A percentile compares a stretch with the other conserved stretches of the same genome.
Conservation (phyloP, 306 rosid species). For the Gynostemma pentaphyllum region DNA sequence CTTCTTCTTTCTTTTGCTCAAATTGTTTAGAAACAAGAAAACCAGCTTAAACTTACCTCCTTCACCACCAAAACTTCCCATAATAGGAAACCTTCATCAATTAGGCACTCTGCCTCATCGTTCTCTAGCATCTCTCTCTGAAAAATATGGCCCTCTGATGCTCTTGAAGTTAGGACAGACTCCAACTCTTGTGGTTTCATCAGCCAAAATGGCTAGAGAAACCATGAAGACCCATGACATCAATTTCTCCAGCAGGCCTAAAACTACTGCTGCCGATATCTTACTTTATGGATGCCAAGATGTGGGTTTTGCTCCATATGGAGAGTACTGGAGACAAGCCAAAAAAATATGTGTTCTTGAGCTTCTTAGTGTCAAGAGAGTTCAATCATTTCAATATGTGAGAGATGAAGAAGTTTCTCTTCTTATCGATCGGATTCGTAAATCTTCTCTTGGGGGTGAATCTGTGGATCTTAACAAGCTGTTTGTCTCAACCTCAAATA, state of each 20-base stretch:
- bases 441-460: neutral
- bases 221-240: constrained; percentile 35
- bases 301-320: constrained; percentile 24
- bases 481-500: neutral
- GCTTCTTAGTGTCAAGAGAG: constrained; percentile 2
- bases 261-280: constrained; percentile 12
- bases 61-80: constrained; percentile 18
- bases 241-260: constrained; percentile 29
- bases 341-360: neutral
- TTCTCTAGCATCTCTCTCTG: constrained; percentile 20
- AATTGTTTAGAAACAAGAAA: neutral
- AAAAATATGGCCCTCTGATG: constrained; percentile 36
- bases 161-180: constrained; percentile 37
- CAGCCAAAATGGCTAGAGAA: constrained; percentile 28
- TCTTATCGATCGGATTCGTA: neutral
- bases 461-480: constrained; percentile 1
- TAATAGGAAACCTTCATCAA: constrained; percentile 47
- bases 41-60: constrained; percentile 7
- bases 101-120: constrained; percentile 20
- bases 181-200: constrained; percentile 34
- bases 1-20: neutral
- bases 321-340: constrained; percentile 26
- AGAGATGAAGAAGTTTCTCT: constrained; percentile 2
- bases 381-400: neutral
- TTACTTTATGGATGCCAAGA: constrained; percentile 15